Evolutionary conservation across 331 rosid genomes (phyloP).

Genomic region (Phaseolus coccineus): DNA sequence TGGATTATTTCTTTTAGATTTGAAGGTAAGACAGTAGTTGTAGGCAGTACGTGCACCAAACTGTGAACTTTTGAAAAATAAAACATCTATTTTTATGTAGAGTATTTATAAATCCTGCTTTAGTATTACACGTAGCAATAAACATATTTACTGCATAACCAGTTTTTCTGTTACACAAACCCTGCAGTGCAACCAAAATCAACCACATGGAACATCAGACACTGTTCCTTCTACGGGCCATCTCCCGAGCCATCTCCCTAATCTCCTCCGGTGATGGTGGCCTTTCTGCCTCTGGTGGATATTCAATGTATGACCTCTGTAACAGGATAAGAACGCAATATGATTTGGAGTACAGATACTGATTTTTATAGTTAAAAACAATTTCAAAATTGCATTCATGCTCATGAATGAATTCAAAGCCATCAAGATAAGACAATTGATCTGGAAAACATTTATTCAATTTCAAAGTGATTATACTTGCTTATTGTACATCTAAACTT

Average conservation of each 20-base stretch:
- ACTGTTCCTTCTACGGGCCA: slow-evolving; percentile 68
- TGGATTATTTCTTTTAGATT: not conserved
- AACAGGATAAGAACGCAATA: slow-evolving; percentile 20
- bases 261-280: slow-evolving; percentile 85
- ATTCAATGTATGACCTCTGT: slow-evolving; percentile 71
- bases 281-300: slow-evolving; percentile 68
- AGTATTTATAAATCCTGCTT: slow-evolving; percentile 5
- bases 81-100: not conserved
- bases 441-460: not conserved
- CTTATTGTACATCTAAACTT: not conserved
- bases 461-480: not conserved
- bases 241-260: slow-evolving; percentile 79
- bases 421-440: slow-evolving; percentile 1
- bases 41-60: not conserved
- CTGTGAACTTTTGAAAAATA: not conserved
- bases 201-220: slow-evolving; percentile 48
- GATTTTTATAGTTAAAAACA: not conserved
- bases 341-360: not conserved
- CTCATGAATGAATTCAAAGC: slow-evolving; percentile 14
- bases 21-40: not conserved
- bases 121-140: slow-evolving; percentile 11
- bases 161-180: slow-evolving; percentile 19
- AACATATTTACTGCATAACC: slow-evolving; percentile 20
- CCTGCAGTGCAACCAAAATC: not conserved
- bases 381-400: not conserved